Evolutionary conservation across 768 basidiomycete species (phyloP).

Genomic region (Russula griseocarnosa): DNA sequence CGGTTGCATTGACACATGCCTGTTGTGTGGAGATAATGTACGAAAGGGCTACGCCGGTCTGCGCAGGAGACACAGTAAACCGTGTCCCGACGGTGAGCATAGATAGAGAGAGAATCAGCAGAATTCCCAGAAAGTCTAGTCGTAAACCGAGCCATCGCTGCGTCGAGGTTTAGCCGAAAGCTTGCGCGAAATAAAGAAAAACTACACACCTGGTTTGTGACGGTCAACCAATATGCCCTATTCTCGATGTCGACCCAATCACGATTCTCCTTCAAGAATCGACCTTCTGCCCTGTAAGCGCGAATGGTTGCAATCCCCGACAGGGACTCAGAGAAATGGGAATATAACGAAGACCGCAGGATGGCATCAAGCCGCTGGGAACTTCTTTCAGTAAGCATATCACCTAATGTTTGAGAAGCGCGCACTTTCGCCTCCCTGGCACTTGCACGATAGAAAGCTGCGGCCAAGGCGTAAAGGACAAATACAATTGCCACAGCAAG

Average conservation of each 20-base stretch:
- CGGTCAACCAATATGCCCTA: conserved; percentile 82
- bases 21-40: conserved; percentile 80
- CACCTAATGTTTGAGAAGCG: background rate
- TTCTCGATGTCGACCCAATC: conserved; percentile 81
- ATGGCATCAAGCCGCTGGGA: conserved; percentile 67
- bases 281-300: conserved; percentile 73
- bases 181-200: conserved; percentile 41
- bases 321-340: conserved; percentile 89
- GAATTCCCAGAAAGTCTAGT: conserved; percentile 75
- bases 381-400: conserved; percentile 1
- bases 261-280: conserved; percentile 75
- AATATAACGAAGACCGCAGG: conserved; percentile 81
- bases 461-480: conserved; percentile 62
- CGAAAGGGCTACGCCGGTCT: conserved; percentile 72
- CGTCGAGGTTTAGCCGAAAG: conserved; percentile 60
- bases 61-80: conserved; percentile 70
- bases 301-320: conserved; percentile 84
- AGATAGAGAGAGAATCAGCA: conserved; percentile 72
- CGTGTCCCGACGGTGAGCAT: conserved; percentile 73
- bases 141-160: conserved; percentile 85
- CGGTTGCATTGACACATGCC: conserved; percentile 37
- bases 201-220: conserved; percentile 63
- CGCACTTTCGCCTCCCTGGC: conserved; percentile 78
- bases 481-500: conserved; percentile 62
- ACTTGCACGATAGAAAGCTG: conserved; percentile 79